Percentiles rank a stretch among this genome's conserved stretches.
phyloP scores from a whole-genome alignment of 2,329 filamentous ascomycete genomes.

The Ascochyta clinopodiicola region DNA sequence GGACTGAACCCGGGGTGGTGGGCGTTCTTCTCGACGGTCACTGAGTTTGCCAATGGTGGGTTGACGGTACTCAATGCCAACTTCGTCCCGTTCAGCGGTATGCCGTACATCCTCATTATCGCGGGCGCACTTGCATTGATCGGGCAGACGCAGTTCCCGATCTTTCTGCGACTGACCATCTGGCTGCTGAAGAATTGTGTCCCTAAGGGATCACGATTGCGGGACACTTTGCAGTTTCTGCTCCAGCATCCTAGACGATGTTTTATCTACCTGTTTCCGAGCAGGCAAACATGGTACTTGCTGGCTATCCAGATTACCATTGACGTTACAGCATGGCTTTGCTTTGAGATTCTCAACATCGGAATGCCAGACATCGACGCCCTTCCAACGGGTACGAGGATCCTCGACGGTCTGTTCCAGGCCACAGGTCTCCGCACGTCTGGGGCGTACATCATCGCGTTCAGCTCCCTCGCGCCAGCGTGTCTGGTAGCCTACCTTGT shows the following conservation, averaged over 20 bases:
- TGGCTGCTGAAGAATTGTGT: constrained; percentile 61
- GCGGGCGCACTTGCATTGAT: constrained; percentile 59
- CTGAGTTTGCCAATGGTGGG: constrained; percentile 61
- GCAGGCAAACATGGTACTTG: constrained; percentile 70
- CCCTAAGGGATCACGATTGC: constrained; percentile 48
- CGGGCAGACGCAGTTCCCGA: constrained; percentile 64
- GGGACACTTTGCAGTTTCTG: constrained; percentile 62
- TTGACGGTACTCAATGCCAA: constrained; percentile 63
- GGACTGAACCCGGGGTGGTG: constrained; percentile 43
- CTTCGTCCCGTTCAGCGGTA: constrained; percentile 65
- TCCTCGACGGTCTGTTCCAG: constrained; percentile 71
- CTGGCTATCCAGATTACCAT: constrained; percentile 66
- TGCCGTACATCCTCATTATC: constrained; percentile 55
- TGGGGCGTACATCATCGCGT: constrained; percentile 70
- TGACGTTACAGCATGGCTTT: constrained; percentile 69
- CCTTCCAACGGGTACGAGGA: constrained; percentile 61
- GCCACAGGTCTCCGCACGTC: constrained; percentile 66
- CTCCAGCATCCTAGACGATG: constrained; percentile 69
- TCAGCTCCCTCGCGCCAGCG: constrained; percentile 62
- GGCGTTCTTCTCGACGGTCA: constrained; percentile 54
- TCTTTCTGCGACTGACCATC: constrained; percentile 64
- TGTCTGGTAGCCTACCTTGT: constrained; percentile 67
- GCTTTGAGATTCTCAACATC: constrained; percentile 70
- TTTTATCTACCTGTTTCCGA: constrained; percentile 70
- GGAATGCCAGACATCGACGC: constrained; percentile 63